Percentiles rank a stretch among this genome's conserved stretches.
Conservation (phyloP, 2,329 filamentous ascomycete species). For the Hymenoscyphus albidus region DNA sequence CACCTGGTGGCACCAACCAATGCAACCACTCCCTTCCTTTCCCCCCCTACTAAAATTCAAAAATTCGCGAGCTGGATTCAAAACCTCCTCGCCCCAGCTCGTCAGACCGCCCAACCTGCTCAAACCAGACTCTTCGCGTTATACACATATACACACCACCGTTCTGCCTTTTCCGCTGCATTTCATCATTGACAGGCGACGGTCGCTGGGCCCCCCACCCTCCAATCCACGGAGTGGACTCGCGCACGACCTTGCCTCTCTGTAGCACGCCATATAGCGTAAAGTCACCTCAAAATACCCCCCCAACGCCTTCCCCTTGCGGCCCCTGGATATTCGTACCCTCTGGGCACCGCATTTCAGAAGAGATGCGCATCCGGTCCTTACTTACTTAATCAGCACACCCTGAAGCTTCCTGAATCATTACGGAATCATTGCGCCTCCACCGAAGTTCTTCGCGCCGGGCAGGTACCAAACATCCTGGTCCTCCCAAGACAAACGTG, state of each 20-base stretch:
- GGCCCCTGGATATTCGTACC: conserved; percentile 6
- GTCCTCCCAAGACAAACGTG: conserved; percentile 7
- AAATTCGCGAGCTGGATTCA: too few relatives aligned
- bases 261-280: conserved; percentile 23
- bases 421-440: background rate
- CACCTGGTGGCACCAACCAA: background rate
- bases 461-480: background rate
- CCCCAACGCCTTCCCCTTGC: conserved; percentile 3
- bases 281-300: conserved; percentile 21
- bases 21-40: too few relatives aligned
- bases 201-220: background rate
- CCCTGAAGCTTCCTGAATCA: background rate
- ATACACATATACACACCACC: background rate
- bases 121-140: background rate
- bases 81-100: too few relatives aligned
- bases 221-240: background rate
- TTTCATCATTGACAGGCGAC: background rate
- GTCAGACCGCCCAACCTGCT: background rate
- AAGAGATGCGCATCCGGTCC: background rate
- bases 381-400: background rate
- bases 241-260: conserved; percentile 8
- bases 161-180: background rate
- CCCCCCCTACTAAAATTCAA: too few relatives aligned
- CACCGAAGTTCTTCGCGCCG: background rate
- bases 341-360: background rate